Base-by-base conservation (phyloP, 768 basidiomycete genomes). In the Russula ochroleuca region DNA sequence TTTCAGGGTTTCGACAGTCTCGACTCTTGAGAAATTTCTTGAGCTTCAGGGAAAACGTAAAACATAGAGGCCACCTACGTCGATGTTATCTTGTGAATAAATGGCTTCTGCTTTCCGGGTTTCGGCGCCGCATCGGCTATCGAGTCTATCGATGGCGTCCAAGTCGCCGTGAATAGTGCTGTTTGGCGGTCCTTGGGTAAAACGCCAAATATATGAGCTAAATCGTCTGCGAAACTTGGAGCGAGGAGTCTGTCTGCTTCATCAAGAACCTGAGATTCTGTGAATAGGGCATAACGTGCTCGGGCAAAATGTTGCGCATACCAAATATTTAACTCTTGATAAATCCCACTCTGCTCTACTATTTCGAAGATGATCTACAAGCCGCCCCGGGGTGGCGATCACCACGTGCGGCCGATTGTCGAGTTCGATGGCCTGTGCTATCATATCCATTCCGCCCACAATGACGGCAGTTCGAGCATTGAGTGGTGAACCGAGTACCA, bases 401-500 rank as follows among this genome's bases (percentile, higher is more conserved):
- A 98, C 87, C 41, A 99, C 82, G 72, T 98, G 97, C 0, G 97
- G 97, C 47, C 90, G 83, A 67, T 86, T 84, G 2, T 81, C 80
- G 15, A 99, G 83, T 70, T 95, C 94, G 19, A 92, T 78, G 0
- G 96, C 92, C 73, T 99, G 97, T 1, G 85, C 73, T 80, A 97
- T 93, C 88, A 96, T 96, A 70, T 99, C 97, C 93, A 99, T 96
- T 6, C 97, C 97, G 19, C 97, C 97, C 2, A 98, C 94, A 37
- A 98, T 78, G 9, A 98, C 94, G 11, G 89, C 83, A 10, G 94
- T 96, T 35, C 86, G 85, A 53, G 93, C 75, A 70, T 88, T 93
- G 63, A 97, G 76, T 13, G 92, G 79, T 19, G 83, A 79, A 28
- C 97, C 96, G 2, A 99, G 80, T 6, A 94, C 94, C 2, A 87